Conservation (phyloP, 805 yeast genomes). For the Saccharomycopsis malanga region DNA sequence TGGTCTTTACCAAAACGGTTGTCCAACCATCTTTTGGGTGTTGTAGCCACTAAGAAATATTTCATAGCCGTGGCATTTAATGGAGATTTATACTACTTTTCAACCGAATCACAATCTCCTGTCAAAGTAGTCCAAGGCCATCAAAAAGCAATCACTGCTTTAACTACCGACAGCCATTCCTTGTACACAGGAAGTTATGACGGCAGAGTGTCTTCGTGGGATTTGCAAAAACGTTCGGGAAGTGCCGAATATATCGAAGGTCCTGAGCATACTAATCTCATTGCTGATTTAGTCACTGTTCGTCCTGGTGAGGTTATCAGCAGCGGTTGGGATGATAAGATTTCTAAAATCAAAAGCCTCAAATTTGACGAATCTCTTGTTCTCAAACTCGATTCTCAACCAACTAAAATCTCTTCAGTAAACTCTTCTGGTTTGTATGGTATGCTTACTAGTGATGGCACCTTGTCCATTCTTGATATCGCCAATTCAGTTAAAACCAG, state of each 20-base stretch:
- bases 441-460: conserved; percentile 40
- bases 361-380: conserved; percentile 27
- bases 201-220: conserved; percentile 67
- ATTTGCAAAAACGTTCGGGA: conserved; percentile 26
- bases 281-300: conserved; percentile 44
- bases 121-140: conserved; percentile 56
- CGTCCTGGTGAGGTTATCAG: conserved; percentile 30
- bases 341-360: conserved; percentile 31
- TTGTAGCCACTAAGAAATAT: conserved; percentile 53
- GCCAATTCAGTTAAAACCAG: conserved; percentile 24
- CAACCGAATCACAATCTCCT: conserved; percentile 30
- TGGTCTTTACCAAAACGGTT: conserved; percentile 46
- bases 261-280: conserved; percentile 55
- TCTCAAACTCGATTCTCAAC: conserved; percentile 39
- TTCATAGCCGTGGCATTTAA: conserved; percentile 60
- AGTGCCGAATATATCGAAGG: conserved; percentile 34
- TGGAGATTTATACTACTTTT: conserved; percentile 65
- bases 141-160: conserved; percentile 70
- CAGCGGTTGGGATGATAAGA: conserved; percentile 88
- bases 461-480: conserved; percentile 28
- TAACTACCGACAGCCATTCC: conserved; percentile 29
- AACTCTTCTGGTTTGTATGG: conserved; percentile 32
- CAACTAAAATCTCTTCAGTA: conserved; percentile 36
- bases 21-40: conserved; percentile 73
- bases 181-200: conserved; percentile 72